Evolutionary conservation across 768 basidiomycete species (phyloP), one percentile per base, ranked within the genome.

Genomic region (Tremella yokohamensis): DNA sequence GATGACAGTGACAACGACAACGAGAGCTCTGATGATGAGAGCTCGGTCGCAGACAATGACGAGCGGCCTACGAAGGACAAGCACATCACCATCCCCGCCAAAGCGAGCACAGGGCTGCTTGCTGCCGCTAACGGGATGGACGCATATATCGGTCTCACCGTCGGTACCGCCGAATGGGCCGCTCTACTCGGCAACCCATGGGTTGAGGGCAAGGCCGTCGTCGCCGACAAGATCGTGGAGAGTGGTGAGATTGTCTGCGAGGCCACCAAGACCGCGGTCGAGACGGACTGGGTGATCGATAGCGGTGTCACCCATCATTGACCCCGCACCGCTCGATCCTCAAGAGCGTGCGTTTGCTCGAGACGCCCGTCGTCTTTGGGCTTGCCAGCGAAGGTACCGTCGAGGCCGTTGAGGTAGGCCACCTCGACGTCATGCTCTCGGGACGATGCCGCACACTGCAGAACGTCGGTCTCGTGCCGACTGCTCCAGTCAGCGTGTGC

Each of bases 291-390:
- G 56, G 34, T 52, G 16, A 13, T 59, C 26, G 57, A 59, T 37
- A 55, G 40, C 26, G 57, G 57, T 12, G 51, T 39, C 7, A 58
- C 57, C 34, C 57, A 59, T 40, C 57, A 59, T 24, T 59, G 24
- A 59, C 57, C 11, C 40, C 38, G 11, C 13, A 54, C 26, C 40
- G 45, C 11, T 20, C 15, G 8, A 20, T 59, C n/a, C 51, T 59
- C 22, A 15, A 18, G 16, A 38, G 45, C 22, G 39, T 44, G 19
- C 25, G 19, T 11, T 7, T 18, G 26, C 52, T 59, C n/a, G 42
- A 24, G 16, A 19, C 8, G n/a, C 52, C 57, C 18, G 44, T 34
- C 4, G 24, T 20, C 12, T 59, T 59, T 26, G 52, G 57, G 18
- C 38, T 52, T 3, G 57, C 53, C 13, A 56, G 34, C 22, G 40